Evolutionary conservation across 2,329 filamentous ascomycete genomes (phyloP).

Genomic region (Diaporthe citri): DNA sequence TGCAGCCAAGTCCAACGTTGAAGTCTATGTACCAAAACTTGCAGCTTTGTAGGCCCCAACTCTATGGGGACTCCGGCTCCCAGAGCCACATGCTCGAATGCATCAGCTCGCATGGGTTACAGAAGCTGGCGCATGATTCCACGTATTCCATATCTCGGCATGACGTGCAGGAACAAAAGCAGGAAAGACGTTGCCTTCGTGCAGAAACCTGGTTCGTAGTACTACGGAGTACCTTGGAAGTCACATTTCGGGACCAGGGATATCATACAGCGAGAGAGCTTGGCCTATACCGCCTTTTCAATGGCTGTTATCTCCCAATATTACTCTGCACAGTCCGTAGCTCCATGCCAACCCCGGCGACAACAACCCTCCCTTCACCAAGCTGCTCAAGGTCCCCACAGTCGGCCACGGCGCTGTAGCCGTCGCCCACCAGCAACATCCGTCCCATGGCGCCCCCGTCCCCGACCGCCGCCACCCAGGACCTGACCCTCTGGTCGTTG

Average conservation of each 20-base stretch:
- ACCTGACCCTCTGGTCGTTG: slow-evolving; percentile 73
- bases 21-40: not conserved
- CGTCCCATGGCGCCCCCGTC: slow-evolving; percentile 31
- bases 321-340: slow-evolving; percentile 50
- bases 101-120: not conserved
- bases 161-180: not conserved
- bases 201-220: not conserved
- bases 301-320: too few species aligned
- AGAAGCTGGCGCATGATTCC: not conserved
- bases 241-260: not conserved
- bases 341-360: slow-evolving; percentile 63
- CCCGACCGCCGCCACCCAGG: slow-evolving; percentile 57
- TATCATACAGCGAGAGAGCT: not conserved
- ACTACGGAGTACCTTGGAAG: not conserved
- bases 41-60: not conserved
- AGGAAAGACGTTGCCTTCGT: not conserved
- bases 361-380: slow-evolving; percentile 48
- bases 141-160: not conserved
- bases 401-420: slow-evolving; percentile 72
- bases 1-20: slow-evolving; percentile 5
- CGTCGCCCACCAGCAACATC: slow-evolving; percentile 60
- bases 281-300: not conserved
- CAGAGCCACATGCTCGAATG: not conserved
- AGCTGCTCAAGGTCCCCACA: slow-evolving; percentile 64
- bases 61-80: not conserved